Conservation (phyloP, 2,329 filamentous ascomycete species). For the Aspergillus fumigatiaffinis region DNA sequence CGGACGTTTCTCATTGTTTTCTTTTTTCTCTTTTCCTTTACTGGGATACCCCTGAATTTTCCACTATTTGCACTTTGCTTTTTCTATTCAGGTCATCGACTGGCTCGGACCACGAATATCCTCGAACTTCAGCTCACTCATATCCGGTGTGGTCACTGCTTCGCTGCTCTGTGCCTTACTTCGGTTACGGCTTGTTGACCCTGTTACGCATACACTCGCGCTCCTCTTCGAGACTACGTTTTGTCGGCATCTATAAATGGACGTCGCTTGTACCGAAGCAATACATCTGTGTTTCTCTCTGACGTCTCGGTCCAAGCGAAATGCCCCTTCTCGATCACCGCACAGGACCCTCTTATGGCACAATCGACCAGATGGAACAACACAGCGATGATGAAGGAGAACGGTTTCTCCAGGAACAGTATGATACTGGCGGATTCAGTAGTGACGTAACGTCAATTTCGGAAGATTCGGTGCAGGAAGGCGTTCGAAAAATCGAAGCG, state of each 20-base stretch:
- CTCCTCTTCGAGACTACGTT: not conserved
- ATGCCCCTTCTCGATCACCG: slow-evolving; percentile 32
- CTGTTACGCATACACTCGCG: not conserved
- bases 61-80: slow-evolving; percentile 16
- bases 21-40: slow-evolving; percentile 5
- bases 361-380: slow-evolving; percentile 25
- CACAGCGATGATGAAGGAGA: slow-evolving; percentile 28
- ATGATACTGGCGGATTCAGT: slow-evolving; percentile 18
- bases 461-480: slow-evolving; percentile 38
- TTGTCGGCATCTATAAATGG: slow-evolving; percentile 20
- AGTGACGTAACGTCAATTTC: slow-evolving; percentile 22
- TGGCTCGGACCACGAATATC: slow-evolving; percentile 22
- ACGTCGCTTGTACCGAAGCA: slow-evolving; percentile 7
- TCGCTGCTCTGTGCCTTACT: slow-evolving; percentile 1
- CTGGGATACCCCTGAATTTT: slow-evolving; percentile 12
- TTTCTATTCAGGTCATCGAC: slow-evolving; percentile 22
- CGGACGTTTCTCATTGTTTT: slow-evolving; percentile 7
- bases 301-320: slow-evolving; percentile 14
- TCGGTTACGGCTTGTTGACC: not conserved
- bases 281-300: slow-evolving; percentile 6
- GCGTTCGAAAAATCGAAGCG: slow-evolving; percentile 51
- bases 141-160: slow-evolving; percentile 3
- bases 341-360: slow-evolving; percentile 33
- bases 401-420: slow-evolving; percentile 26
- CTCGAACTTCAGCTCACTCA: slow-evolving; percentile 3